Conservation (phyloP, 345 rosid genomes). For the Populus pruinosa region DNA sequence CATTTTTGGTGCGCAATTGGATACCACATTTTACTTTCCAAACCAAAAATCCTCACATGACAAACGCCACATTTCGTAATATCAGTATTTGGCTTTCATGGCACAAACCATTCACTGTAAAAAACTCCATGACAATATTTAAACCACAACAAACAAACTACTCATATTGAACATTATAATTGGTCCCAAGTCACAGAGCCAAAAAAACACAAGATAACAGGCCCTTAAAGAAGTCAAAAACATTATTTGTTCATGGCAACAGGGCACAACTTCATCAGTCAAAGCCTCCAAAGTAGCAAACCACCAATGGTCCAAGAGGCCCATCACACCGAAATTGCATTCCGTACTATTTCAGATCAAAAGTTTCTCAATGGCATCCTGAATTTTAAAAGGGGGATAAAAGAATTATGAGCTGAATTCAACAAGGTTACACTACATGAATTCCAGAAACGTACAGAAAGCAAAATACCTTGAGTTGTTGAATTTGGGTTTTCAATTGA, state of each 20-base stretch:
- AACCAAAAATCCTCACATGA: not conserved
- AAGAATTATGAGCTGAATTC: not conserved
- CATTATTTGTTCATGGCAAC: not conserved
- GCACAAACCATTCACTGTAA: not conserved
- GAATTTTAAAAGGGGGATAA: slow-evolving; percentile 16
- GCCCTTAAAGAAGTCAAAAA: not conserved
- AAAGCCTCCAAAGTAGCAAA: slow-evolving; percentile 28
- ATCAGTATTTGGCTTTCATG: not conserved
- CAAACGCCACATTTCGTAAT: not conserved
- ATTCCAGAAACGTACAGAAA: not conserved
- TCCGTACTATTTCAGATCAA: slow-evolving; percentile 45
- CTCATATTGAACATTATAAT: not conserved
- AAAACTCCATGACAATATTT: not conserved
- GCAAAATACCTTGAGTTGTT: slow-evolving; percentile 68
- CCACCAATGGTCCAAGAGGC: slow-evolving; percentile 50
- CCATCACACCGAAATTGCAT: slow-evolving; percentile 76
- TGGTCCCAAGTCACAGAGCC: not conserved
- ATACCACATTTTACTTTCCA: not conserved
- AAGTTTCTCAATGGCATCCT: slow-evolving; percentile 97
- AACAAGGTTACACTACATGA: not conserved
- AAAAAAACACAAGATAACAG: not conserved
- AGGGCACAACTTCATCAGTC: slow-evolving; percentile 18
- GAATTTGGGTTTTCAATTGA: slow-evolving; percentile 82
- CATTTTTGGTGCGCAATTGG: not conserved
- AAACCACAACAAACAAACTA: not conserved